Base-by-base conservation (phyloP, 306 rosid species). In the Prunus kanzakura region DNA sequence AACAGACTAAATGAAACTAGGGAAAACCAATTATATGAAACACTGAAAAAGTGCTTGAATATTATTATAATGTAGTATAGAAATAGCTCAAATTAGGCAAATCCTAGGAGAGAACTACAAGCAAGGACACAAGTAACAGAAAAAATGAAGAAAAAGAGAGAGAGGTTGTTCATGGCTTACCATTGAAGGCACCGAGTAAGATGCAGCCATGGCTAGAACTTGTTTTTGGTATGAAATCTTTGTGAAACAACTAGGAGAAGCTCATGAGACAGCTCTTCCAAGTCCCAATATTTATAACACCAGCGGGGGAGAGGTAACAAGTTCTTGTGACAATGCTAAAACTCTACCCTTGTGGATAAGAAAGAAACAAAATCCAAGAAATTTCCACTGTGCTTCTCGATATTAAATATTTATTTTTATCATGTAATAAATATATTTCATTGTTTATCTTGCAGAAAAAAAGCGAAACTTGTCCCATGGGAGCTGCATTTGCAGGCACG, bases 121-220 rank as follows among this genome's bases (percentile, higher is more conserved):
- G 47, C 47, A 30, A 64, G 9, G 47, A 64, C 45, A 63, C 45
- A 63, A 29, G 22, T 15, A 30, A 0, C 2, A 63, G 67, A 27
- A 63, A 62, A 63, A 63, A 15, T 63, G 66, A 32, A 61, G 66
- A 38, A 63, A 63, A 63, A 16, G 41, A 41, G 45, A 62, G 47
- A 16, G 16, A 8, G 14, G 23, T 8, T 8, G 47, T 32, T 64
- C 6, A 32, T 32, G 23, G 47, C 49, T 84, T 84, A 94, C 99
- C 80, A 91, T 86, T 71, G 97, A 89, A 83, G 97, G 97, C 51
- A 86, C 92, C 18, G 92, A 88, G 82, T 83, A 81, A 79, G 98
- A 83, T 84, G 96, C 85, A 84, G 93, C 91, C 99, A 95, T 95
- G 86, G 86, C 73, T 8, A 81, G 81, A 87, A 81, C 80, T 78